These are phyloP conservation scores for Sordariomycetes sp. DNA, from an alignment of 2,329 filamentous ascomycete species.

Conservation along the genomic window DNA sequence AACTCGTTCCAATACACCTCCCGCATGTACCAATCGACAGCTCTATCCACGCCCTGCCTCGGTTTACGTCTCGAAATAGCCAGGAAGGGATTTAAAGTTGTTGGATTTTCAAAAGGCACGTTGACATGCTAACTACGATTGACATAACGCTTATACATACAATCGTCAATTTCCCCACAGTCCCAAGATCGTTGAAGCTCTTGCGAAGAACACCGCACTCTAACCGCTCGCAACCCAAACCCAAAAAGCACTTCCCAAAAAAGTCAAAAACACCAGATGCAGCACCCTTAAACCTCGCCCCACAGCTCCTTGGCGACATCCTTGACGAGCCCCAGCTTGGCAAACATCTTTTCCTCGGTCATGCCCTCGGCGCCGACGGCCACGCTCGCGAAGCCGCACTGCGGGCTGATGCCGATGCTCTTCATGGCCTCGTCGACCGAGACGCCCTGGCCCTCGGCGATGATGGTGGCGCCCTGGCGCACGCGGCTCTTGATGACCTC, in stretches of 20 bases:
- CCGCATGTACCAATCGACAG: too few relatives aligned
- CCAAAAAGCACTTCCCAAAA: neutral
- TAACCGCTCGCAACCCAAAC: neutral
- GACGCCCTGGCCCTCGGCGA: constrained; percentile 53
- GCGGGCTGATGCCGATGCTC: constrained; percentile 56
- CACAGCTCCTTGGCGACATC: constrained; percentile 57
- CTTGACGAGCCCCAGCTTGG: constrained; percentile 58
- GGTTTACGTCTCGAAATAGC: too few relatives aligned
- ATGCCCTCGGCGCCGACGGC: constrained; percentile 54
- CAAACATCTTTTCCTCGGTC: constrained; percentile 57
- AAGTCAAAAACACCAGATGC: neutral
- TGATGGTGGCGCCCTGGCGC: constrained; percentile 49
- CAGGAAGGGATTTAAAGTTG: neutral
- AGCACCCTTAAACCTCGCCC: constrained; percentile 15
- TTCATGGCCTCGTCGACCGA: constrained; percentile 52
- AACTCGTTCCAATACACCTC: too few relatives aligned
- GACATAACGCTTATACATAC: neutral
- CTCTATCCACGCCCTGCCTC: too few relatives aligned
- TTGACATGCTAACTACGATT: neutral
- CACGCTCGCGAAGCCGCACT: constrained; percentile 63
- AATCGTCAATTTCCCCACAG: neutral
- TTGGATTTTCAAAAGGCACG: neutral
- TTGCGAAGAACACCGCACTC: neutral
- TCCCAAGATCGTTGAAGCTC: neutral
- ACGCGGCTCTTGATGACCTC: constrained; percentile 43